Evolutionary conservation across 1,284 basidiomycete species (phyloP).

Genomic region (Malassezia sp.): DNA sequence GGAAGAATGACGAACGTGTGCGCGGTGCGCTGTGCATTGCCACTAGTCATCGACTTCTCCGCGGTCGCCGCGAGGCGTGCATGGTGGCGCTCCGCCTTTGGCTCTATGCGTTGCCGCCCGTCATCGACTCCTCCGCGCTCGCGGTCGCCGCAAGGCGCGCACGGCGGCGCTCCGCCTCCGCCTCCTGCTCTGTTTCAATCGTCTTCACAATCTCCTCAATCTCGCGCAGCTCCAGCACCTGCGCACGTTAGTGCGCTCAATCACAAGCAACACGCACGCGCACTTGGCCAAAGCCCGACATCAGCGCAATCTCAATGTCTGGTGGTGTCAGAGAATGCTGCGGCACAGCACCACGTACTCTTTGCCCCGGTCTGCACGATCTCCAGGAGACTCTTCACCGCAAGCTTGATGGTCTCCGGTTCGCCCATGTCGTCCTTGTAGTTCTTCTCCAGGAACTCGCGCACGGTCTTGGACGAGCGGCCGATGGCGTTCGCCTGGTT

Average conservation of each 20-base stretch:
- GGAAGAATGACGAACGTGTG: too few relatives aligned
- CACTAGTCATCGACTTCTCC: slow-evolving; percentile 37
- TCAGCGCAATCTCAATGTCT: slow-evolving; percentile 44
- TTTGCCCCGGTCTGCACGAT: slow-evolving; percentile 99
- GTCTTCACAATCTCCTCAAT: slow-evolving; percentile 41
- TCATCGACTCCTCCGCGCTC: slow-evolving; percentile 38
- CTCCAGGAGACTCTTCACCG: slow-evolving; percentile 88
- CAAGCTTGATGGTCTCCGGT: slow-evolving; percentile 84
- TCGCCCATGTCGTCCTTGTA: slow-evolving; percentile 79
- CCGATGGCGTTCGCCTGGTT: slow-evolving; percentile 98
- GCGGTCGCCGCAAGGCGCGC: slow-evolving; percentile 43
- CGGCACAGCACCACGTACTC: too few relatives aligned
- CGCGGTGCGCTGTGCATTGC: too few relatives aligned
- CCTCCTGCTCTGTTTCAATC: slow-evolving; percentile 44
- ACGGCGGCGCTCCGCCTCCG: slow-evolving; percentile 42
- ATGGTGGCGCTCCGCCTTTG: slow-evolving; percentile 42
- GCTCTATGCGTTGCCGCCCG: too few relatives aligned
- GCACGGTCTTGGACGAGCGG: slow-evolving; percentile 91
- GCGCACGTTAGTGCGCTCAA: background rate
- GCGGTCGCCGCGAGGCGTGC: slow-evolving; percentile 43
- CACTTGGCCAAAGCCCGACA: slow-evolving; percentile 37
- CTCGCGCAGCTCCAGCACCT: slow-evolving; percentile 36
- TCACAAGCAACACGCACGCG: slow-evolving; percentile 15
- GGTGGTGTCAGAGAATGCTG: background rate
- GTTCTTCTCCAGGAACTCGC: slow-evolving; percentile 98